Base-by-base conservation (phyloP, 2,329 filamentous ascomycete species). In the Didymella exigua region DNA sequence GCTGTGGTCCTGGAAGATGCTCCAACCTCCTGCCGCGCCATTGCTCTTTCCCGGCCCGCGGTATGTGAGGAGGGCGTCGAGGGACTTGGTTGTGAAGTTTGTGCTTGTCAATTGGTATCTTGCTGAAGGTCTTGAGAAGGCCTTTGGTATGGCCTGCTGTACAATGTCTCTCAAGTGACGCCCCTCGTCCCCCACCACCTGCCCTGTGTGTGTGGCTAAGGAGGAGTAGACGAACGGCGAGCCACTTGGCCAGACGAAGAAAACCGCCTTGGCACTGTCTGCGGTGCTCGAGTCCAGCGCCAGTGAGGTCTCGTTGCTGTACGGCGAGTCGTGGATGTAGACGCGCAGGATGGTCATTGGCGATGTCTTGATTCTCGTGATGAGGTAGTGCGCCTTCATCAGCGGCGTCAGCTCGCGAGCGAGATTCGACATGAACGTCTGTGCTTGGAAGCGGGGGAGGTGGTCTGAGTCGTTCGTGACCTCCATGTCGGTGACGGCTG, bases 341-440 rank as follows among this genome's bases (percentile, higher is more conserved):
- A 96, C 86, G 45, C 91, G 86, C n/a, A 96, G 77, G 23, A 95
- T 80, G 1, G 90, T 82, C 4, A 95, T 78, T 0, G 89, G 85
- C n/a, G 89, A 79, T 1, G 82, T 80, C 48, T 83, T 81, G 48
- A 89, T 88, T n/a, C 88, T 84, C 61, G 89, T 86, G 56, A 95
- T 84, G 64, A 90, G 88, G 73, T 91, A 95, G 74, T 96, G 90
- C 5, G 89, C 89, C 73, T 95, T 96, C 63, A 93, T 84, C 54
- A 95, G 83, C 1, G 91, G 89, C 1, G 90, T 80, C 16, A 92
- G 83, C 68, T 93, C 87, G 34, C 81, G 80, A 62, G 93, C 89
- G 2, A 96, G 83, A 61, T 88, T 89, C 60, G 85, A 84, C 31
- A 96, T 79, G 72, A 96, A 96, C 0, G 88, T 90, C 4, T 89